Base-by-base conservation (phyloP, 2,329 filamentous ascomycete species). In the Trichoderma gracile region DNA sequence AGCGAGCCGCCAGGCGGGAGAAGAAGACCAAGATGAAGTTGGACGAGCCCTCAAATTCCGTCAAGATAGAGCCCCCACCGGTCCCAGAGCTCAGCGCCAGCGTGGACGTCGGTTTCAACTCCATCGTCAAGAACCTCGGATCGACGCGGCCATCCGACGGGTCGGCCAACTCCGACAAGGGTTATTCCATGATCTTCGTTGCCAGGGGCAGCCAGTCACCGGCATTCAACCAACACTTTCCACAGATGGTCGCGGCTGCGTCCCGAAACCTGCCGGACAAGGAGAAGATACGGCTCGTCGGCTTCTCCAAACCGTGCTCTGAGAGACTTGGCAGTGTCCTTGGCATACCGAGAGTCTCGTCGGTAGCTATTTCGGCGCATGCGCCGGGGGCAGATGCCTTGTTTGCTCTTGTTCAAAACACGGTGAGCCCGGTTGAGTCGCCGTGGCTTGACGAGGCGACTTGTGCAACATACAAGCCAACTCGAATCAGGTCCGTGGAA, bases 51-150 rank as follows among this genome's bases (percentile, higher is more conserved):
- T n/a, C 17, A 12, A 10, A n/a, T 5, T 49, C 52, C 53, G 54
- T 63, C 27, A 66, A 65, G 46, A 65, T 66, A 45, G 76, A 79
- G 78, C 50, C 68, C 66, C 53, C 74, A 3, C 72, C 73, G 2
- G 65, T 66, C 17, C 86, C 87, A 3, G 84, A 84, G 54, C 76
- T 91, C 9, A 75, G 77, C n/a, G 76, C 77, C 3, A 82, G 82
- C 67, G 73, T 92, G 45, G 84, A 90, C 55, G 77, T 90, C 54
- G 90, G 90, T 3, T 77, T 92, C 50, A 84, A 87, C 69, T 81
- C 78, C 64, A 86, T 91, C 64, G 88, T 85, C 5, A 82, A 85
- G 19, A 79, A 79, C 55, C 79, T 93, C 2, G 82, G 88, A 66
- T 72, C 74, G 21, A 75, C 80, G 15, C 58, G 43, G n/a, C 42